A percentile compares a stretch with the other conserved stretches of the same genome.
phyloP scores from a whole-genome alignment of 306 rosid species.

The Luffa aegyptiaca region DNA sequence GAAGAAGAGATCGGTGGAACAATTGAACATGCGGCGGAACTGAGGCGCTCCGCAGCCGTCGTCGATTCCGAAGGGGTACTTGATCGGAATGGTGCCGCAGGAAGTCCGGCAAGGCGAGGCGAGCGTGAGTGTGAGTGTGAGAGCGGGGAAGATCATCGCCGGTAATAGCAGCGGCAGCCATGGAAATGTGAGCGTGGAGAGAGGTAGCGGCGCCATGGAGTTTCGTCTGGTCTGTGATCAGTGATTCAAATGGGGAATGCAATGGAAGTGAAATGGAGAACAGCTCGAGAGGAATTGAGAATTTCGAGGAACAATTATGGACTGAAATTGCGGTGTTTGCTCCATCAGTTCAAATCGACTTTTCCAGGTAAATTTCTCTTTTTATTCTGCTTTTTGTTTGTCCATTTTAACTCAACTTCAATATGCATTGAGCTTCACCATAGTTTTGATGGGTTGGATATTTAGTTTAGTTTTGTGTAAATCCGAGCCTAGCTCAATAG shows the following conservation, averaged over 20 bases:
- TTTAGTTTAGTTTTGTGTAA: no score
- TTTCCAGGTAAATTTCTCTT: background rate
- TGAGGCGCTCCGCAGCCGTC: slow-evolving; percentile 96
- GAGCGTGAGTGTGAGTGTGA: background rate
- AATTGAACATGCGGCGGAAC: slow-evolving; percentile 64
- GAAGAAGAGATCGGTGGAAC: slow-evolving; percentile 61
- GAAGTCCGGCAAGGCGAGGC: slow-evolving; percentile 59
- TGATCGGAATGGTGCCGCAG: slow-evolving; percentile 59
- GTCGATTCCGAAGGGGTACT: slow-evolving; percentile 72
- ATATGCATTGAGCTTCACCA: no score
- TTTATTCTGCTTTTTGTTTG: background rate
- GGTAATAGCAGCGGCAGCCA: background rate
- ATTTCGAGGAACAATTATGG: background rate
- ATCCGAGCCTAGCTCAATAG: no score
- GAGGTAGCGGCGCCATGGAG: background rate
- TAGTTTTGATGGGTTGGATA: no score
- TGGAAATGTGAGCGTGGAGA: background rate
- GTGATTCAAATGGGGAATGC: background rate
- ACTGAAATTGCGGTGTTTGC: background rate
- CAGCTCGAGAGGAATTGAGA: background rate
- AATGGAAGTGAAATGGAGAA: background rate
- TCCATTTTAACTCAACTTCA: no score
- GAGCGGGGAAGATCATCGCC: background rate
- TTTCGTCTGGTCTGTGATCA: no score
- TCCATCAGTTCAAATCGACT: background rate